These are phyloP conservation scores for Aegilops sharonensis DNA, from an alignment of 176 grass and related monocot species.

Conservation along the genomic window DNA sequence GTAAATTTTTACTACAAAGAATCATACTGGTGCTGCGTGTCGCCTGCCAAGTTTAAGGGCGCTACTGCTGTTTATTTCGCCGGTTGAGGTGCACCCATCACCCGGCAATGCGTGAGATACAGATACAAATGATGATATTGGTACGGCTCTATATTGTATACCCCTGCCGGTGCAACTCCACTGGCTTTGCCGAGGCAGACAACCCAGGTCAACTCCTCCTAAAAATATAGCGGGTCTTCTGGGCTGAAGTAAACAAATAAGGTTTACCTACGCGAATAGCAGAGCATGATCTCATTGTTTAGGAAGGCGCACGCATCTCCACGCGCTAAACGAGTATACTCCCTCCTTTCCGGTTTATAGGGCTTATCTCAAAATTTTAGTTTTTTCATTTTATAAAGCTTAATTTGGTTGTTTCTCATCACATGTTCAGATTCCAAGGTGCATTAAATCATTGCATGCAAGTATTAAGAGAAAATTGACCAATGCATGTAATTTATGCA, in stretches of 20 bases:
- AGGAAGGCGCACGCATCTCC: neutral
- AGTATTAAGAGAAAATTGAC: no score
- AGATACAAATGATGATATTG: constrained; percentile 14
- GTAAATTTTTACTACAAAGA: neutral
- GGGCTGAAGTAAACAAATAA: neutral
- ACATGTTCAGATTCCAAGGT: no score
- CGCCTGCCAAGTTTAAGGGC: neutral
- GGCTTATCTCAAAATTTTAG: no score
- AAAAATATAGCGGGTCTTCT: neutral
- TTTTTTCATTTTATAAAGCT: no score
- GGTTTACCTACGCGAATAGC: neutral
- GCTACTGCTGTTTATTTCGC: neutral
- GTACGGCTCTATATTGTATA: neutral
- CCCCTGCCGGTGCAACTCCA: neutral
- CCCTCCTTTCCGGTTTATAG: no score
- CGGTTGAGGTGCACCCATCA: neutral
- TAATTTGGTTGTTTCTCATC: no score
- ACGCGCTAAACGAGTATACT: neutral
- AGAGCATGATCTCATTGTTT: neutral
- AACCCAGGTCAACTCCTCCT: constrained; percentile 31
- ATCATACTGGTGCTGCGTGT: neutral
- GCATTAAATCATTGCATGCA: no score
- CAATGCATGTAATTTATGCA: no score
- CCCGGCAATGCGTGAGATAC: constrained; percentile 2
- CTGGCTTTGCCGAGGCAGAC: constrained; percentile 5